These are phyloP conservation scores for Suhomyces wounanorum DNA, from an alignment of 1,139 yeast species.

Conservation along the genomic window DNA sequence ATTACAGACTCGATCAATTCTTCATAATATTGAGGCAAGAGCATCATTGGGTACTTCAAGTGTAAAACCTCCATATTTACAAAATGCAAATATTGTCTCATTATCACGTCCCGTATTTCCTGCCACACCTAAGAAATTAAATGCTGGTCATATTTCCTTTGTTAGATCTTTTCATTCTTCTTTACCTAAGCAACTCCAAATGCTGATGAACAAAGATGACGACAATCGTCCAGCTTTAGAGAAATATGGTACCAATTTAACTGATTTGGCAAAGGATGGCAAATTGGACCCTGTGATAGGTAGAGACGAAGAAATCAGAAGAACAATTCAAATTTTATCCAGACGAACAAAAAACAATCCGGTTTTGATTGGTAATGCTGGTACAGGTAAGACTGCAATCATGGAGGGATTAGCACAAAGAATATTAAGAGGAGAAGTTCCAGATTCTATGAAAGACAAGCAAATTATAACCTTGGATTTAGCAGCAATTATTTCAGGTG, in stretches of 20 bases:
- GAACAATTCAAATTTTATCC: constrained; percentile 89
- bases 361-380: constrained; percentile 91
- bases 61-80: neutral
- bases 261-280: constrained; percentile 84
- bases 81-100: neutral
- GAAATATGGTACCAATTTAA: constrained; percentile 83
- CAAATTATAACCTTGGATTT: constrained; percentile 80
- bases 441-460: constrained; percentile 88
- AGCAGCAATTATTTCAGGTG: constrained; percentile 89
- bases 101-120: neutral
- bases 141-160: neutral
- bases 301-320: constrained; percentile 88
- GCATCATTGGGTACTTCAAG: neutral
- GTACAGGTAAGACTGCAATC: constrained; percentile 96
- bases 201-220: constrained; percentile 49
- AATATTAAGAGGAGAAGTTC: constrained; percentile 88
- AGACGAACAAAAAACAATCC: constrained; percentile 95
- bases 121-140: neutral
- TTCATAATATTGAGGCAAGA: neutral
- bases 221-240: constrained; percentile 77
- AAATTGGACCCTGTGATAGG: constrained; percentile 97
- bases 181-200: constrained; percentile 28
- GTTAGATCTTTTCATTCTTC: constrained; percentile 21
- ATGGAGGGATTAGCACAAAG: constrained; percentile 97
- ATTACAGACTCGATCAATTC: neutral